Base-by-base conservation (phyloP, 2,329 filamentous ascomycete genomes). In the Hypoxylon sp. region DNA sequence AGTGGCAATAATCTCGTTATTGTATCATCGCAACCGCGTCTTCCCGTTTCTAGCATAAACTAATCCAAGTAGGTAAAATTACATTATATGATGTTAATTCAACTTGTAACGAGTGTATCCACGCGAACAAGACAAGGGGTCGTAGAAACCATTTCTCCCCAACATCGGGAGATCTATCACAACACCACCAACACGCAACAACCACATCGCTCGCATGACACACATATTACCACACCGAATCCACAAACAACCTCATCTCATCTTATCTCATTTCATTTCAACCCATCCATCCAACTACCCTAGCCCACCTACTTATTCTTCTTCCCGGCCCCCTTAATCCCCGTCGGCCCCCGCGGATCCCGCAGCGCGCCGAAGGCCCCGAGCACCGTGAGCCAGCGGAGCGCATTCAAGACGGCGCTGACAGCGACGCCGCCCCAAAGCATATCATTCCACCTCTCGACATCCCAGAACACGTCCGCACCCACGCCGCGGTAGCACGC, bases 401-500 rank as follows among this genome's bases (percentile, higher is more conserved):
- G 22, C 17, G 73, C 62, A 52, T 80, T 79, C 53, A 80, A 46
- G 10, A 74, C 67, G 2, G 56, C 63, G 50, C 76, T 78, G 1
- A 63, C 76, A 2, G 65, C 75, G 10, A 80, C 68, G 46, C 70
- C 73, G 8, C 75, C 75, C 68, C 70, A 72, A 9, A 79, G 47
- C 67, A 78, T 71, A 19, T 73, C 70, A 47, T 79, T 79, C 78
- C 79, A 80, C 39, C 47, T 53, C 1, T 6, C 24, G 5, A 65
- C 29, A 19, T 74, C 50, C 47, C 75, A 73, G 33, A 80, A 74
- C 3, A 74, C 47, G 0, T 77, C 73, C 1, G 63, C 35, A 1
- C 77, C 78, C 1, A 79, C 70, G 11, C 73, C 76, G 13, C 67
- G 56, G 57, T 80, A 80, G 13, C 70, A 69, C 9, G 75, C 76